phyloP scores from a whole-genome alignment of 768 basidiomycete genomes.

The Lepiota venenata region DNA sequence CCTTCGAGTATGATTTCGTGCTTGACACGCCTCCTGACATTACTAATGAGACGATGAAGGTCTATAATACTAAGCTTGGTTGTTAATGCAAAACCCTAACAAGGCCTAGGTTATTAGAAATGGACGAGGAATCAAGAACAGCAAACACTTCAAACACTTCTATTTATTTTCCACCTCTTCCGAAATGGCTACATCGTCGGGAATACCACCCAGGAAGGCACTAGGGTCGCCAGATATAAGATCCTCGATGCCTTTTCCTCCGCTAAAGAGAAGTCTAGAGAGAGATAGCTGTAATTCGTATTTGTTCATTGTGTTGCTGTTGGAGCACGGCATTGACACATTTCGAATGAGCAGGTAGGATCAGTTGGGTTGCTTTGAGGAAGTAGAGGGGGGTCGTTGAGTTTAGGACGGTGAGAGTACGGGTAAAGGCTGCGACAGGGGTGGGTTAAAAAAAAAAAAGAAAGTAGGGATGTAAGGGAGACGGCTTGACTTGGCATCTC shows the following conservation, averaged over 20 bases:
- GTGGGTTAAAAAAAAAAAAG: constrained; percentile 2
- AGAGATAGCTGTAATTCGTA: constrained; percentile 39
- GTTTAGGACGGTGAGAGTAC: constrained; percentile 84
- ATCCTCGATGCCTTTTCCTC: constrained; percentile 21
- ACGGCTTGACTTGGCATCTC: constrained; percentile 76
- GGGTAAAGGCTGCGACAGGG: constrained; percentile 68
- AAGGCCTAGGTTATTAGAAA: background rate
- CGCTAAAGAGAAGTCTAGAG: constrained; percentile 31
- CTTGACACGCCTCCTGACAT: constrained; percentile 78
- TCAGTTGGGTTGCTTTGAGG: constrained; percentile 85
- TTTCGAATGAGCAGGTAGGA: constrained; percentile 75
- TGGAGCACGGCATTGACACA: constrained; percentile 73
- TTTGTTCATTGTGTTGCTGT: constrained; percentile 55
- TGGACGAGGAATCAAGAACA: too few species aligned
- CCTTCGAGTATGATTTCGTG: constrained; percentile 63
- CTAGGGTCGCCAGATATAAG: constrained; percentile 13
- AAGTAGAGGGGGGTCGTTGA: constrained; percentile 81
- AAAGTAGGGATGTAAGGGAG: background rate
- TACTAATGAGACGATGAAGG: constrained; percentile 61
- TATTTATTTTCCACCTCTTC: constrained; percentile 60
- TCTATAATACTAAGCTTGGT: constrained; percentile 67
- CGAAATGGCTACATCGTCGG: constrained; percentile 24
- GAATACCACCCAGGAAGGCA: constrained; percentile 16
- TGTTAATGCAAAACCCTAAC: constrained; percentile 82
- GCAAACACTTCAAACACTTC: constrained; percentile 80